These are phyloP conservation scores for Lindgomyces ingoldianus DNA, from an alignment of 495 filamentous ascomycete species.

Conservation along the genomic window DNA sequence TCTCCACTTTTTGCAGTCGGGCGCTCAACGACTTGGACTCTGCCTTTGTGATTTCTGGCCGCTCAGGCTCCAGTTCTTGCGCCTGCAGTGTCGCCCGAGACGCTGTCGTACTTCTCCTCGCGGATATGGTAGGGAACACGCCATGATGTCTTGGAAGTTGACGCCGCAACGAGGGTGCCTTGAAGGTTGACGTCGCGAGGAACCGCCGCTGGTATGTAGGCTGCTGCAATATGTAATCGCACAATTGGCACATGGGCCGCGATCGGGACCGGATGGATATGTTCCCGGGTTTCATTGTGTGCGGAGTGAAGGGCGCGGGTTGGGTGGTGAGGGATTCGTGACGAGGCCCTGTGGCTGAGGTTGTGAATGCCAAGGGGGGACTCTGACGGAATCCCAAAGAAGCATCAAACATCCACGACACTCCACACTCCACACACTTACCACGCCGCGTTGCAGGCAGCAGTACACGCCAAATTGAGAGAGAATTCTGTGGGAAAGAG, in stretches of 20 bases:
- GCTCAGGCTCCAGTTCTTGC: constrained; percentile 13
- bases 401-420: constrained; percentile 3
- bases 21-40: constrained; percentile 2
- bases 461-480: neutral
- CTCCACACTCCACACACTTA: constrained; percentile 2
- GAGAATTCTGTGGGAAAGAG: constrained; percentile 8
- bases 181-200: constrained; percentile 15
- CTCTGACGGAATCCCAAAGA: constrained; percentile 23
- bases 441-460: constrained; percentile 23
- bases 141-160: constrained; percentile 12
- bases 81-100: neutral
- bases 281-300: constrained; percentile 26
- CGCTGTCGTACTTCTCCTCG: constrained; percentile 6
- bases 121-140: constrained; percentile 4
- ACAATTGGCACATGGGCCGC: constrained; percentile 35
- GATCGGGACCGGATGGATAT: constrained; percentile 23
- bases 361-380: neutral
- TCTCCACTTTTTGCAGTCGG: constrained; percentile 17
- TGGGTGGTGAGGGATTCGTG: constrained; percentile 10
- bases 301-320: neutral
- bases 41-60: neutral
- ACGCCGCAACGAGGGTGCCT: constrained; percentile 21
- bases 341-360: constrained; percentile 22
- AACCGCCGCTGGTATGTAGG: constrained; percentile 25
- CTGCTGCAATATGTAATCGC: constrained; percentile 35